Percentiles rank a stretch among this genome's conserved stretches.
These are phyloP conservation scores for Xylaria sp. DNA, from an alignment of 2,329 filamentous ascomycete genomes.

Conservation along the genomic window DNA sequence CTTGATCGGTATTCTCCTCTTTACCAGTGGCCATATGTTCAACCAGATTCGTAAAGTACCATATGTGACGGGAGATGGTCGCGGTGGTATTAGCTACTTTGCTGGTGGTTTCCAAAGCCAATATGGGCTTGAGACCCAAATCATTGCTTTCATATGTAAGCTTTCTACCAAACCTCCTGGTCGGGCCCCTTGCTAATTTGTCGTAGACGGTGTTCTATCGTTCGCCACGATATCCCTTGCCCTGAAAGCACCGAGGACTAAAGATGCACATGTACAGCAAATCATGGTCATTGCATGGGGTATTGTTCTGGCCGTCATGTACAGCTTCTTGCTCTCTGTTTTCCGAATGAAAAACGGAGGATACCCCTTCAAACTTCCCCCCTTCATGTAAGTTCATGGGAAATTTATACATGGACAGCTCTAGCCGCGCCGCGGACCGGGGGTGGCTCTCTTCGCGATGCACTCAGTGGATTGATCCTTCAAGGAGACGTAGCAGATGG, in stretches of 20 bases:
- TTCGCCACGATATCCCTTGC: slow-evolving; percentile 92
- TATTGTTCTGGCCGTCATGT: slow-evolving; percentile 76
- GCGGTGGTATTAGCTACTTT: slow-evolving; percentile 88
- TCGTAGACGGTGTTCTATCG: slow-evolving; percentile 69
- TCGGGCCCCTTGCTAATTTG: slow-evolving; percentile 33
- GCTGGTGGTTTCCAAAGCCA: slow-evolving; percentile 92
- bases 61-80: slow-evolving; percentile 84
- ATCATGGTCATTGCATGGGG: slow-evolving; percentile 82
- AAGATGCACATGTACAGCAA: slow-evolving; percentile 77
- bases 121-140: slow-evolving; percentile 92
- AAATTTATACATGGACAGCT: neutral
- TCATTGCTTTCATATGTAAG: slow-evolving; percentile 92
- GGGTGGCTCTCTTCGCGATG: slow-evolving; percentile 8
- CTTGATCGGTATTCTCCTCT: slow-evolving; percentile 86
- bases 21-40: slow-evolving; percentile 98
- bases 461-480: slow-evolving; percentile 4
- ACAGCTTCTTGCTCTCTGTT: slow-evolving; percentile 91
- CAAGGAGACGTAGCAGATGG: slow-evolving; percentile 14
- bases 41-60: slow-evolving; percentile 97
- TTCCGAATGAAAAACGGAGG: slow-evolving; percentile 95
- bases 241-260: slow-evolving; percentile 89
- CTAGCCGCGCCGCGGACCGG: neutral
- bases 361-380: slow-evolving; percentile 93
- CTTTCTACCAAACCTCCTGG: slow-evolving; percentile 34
- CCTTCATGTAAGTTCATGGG: slow-evolving; percentile 66